Base-by-base conservation (phyloP, 176 grass and related monocot genomes). In the Aegilops umbellulata region DNA sequence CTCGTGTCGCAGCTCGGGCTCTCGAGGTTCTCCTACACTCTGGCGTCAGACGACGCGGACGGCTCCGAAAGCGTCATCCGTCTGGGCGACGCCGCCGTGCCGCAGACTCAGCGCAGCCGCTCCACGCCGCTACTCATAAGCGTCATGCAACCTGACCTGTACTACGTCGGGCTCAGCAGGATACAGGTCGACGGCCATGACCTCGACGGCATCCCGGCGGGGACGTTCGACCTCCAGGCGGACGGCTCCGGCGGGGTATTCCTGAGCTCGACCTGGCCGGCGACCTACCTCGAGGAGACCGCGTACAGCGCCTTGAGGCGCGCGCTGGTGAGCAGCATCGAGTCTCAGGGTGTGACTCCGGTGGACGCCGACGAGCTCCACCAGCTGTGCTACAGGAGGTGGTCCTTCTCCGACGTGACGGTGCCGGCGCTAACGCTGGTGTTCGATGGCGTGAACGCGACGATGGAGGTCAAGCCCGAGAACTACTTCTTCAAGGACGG, bases 191-290 rank as follows among this genome's bases (percentile, higher is more conserved):
- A 66, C 72, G 76, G 63, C 55, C 22, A 32, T 7, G 26, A n/a
- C 44, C 71, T 67, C 25, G 36, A 9, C 17, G 19, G 5, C 46
- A 67, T 78, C 57, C 72, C 62, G 9, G 68, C 55, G 30, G 35
- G 25, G 64, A 46, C 71, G 7, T 78, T 84, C 70, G 57, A 73
- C 3, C 53, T 88, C 30, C 17, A 12, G 4, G 23, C 49, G 19
- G 35, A 88, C 36, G 86, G 80, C 14, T 76, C 80, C 27, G 69
- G 86, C 32, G 86, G 86, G 6, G 79, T 83, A 27, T 17, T 78
- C 62, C 13, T 88, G 5, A 77, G 80, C 67, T 84, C 81, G 14
- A 80, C 77, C 39, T 6, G n/a, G 10, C 86, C 86, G 0, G 30
- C 78, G 12, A 88, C 80, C 20, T 84, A 41, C 80, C 80, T 84